These are phyloP conservation scores for Lactarius tabidus DNA, from an alignment of 768 basidiomycete species.

Conservation along the genomic window DNA sequence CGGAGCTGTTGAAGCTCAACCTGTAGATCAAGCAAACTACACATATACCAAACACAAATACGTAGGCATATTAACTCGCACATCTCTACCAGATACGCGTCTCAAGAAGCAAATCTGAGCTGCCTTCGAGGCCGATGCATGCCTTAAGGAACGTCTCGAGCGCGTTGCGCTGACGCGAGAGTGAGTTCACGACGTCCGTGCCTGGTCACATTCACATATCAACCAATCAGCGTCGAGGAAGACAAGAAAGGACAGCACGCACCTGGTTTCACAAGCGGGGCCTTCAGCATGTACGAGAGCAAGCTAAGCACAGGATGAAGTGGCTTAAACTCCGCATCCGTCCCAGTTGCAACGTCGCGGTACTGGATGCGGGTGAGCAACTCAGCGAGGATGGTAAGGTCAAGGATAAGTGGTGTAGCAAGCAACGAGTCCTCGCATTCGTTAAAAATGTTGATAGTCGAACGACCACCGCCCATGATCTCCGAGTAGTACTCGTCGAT, in stretches of 20 bases:
- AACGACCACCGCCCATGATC: constrained; percentile 93
- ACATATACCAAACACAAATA: not conserved
- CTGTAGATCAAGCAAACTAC: not conserved
- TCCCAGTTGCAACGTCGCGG: constrained; percentile 48
- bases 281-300: constrained; percentile 96
- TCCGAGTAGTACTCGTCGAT: constrained; percentile 99
- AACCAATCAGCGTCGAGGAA: not conserved
- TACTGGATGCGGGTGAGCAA: constrained; percentile 91
- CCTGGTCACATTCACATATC: constrained; percentile 36
- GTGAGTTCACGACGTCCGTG: constrained; percentile 90
- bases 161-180: constrained; percentile 92
- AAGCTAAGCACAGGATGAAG: constrained; percentile 91
- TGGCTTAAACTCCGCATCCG: constrained; percentile 64
- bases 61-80: not conserved
- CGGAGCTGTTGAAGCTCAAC: constrained; percentile 16
- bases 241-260: constrained; percentile 23
- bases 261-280: constrained; percentile 93
- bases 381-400: constrained; percentile 90
- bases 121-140: constrained; percentile 82
- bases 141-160: constrained; percentile 94
- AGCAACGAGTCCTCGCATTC: constrained; percentile 98
- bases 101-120: constrained; percentile 80
- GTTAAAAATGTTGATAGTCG: constrained; percentile 96
- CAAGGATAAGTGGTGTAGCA: constrained; percentile 93
- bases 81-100: constrained; percentile 77